Percentiles rank a stretch among this genome's conserved stretches.
Evolutionary conservation across 2,329 filamentous ascomycete genomes (phyloP).

Genomic region (Epichloe gansuensis): DNA sequence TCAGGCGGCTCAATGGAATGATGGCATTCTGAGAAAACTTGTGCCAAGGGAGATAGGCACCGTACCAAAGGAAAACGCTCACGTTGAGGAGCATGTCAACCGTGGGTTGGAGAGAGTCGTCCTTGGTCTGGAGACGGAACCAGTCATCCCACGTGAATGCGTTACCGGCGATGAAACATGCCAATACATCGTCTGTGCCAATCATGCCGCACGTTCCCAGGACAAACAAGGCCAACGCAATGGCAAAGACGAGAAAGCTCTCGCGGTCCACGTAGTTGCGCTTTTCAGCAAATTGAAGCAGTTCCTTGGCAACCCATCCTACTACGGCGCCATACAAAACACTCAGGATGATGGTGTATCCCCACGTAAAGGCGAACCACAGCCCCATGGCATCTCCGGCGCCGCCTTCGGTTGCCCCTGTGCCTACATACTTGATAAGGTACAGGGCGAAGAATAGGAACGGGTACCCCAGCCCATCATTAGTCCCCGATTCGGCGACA

Average conservation of each 20-base stretch:
- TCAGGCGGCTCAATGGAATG: slow-evolving; percentile 60
- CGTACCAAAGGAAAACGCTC: slow-evolving; percentile 81
- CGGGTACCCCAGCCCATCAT: slow-evolving; percentile 80
- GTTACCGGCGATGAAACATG: slow-evolving; percentile 87
- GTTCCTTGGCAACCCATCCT: slow-evolving; percentile 68
- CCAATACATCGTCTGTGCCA: slow-evolving; percentile 78
- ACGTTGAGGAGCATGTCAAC: slow-evolving; percentile 92
- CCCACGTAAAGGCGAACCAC: slow-evolving; percentile 81
- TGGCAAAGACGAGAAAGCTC: slow-evolving; percentile 76
- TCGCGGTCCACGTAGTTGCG: slow-evolving; percentile 73
- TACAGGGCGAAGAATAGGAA: slow-evolving; percentile 80
- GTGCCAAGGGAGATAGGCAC: slow-evolving; percentile 71
- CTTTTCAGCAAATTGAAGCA: slow-evolving; percentile 75
- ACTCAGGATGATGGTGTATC: slow-evolving; percentile 69
- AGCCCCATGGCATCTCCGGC: slow-evolving; percentile 55
- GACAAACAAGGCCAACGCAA: slow-evolving; percentile 76
- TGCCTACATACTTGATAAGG: slow-evolving; percentile 61
- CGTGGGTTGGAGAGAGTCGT: slow-evolving; percentile 86
- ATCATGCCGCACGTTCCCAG: slow-evolving; percentile 77
- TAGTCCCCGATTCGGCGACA: slow-evolving; percentile 72
- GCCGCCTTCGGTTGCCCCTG: slow-evolving; percentile 45
- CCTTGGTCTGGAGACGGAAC: slow-evolving; percentile 79
- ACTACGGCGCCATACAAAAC: slow-evolving; percentile 63
- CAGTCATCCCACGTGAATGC: slow-evolving; percentile 88
- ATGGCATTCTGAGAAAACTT: slow-evolving; percentile 53